These are phyloP conservation scores for Crithidia expoeki DNA, from an alignment of 208 protist genomes.

Conservation along the genomic window DNA sequence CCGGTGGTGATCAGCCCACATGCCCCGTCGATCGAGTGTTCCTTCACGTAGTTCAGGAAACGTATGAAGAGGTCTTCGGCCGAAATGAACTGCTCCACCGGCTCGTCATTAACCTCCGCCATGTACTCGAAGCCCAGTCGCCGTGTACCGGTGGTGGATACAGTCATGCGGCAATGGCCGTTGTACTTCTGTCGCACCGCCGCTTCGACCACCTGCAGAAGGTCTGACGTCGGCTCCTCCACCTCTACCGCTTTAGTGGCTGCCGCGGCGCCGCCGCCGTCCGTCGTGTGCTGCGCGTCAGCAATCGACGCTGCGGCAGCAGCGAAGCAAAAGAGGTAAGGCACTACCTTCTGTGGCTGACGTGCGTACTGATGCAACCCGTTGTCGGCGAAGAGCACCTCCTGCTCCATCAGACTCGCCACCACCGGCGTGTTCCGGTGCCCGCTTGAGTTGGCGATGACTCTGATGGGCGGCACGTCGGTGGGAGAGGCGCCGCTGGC, in stretches of 20 bases:
- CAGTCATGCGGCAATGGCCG: conserved; percentile 56
- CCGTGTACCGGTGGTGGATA: conserved; percentile 22
- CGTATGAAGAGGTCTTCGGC: conserved; percentile 77
- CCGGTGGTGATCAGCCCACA: conserved; percentile 54
- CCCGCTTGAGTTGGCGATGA: conserved; percentile 81
- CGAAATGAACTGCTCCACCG: conserved; percentile 51
- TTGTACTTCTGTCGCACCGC: conserved; percentile 54
- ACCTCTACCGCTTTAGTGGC: not conserved
- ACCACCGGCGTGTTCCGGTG: conserved; percentile 77
- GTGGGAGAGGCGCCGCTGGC: conserved; percentile 8
- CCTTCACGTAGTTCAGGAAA: conserved; percentile 88
- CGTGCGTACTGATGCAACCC: conserved; percentile 68
- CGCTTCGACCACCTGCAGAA: conserved; percentile 48
- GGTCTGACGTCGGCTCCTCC: conserved; percentile 31
- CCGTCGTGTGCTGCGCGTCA: conserved; percentile 27
- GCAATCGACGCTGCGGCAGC: conserved; percentile 54
- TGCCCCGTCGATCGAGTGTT: conserved; percentile 73
- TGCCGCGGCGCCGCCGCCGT: not conserved
- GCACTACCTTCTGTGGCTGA: conserved; percentile 75
- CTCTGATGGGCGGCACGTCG: conserved; percentile 42
- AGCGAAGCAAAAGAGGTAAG: conserved; percentile 77
- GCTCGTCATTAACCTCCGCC: conserved; percentile 30
- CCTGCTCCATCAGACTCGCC: conserved; percentile 70
- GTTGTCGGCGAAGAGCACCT: conserved; percentile 83
- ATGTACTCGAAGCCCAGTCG: conserved; percentile 62